Percentiles rank a stretch among this genome's conserved stretches.
phyloP scores from a whole-genome alignment of 1,139 yeast species.

The Meyerozyma carpophila region DNA sequence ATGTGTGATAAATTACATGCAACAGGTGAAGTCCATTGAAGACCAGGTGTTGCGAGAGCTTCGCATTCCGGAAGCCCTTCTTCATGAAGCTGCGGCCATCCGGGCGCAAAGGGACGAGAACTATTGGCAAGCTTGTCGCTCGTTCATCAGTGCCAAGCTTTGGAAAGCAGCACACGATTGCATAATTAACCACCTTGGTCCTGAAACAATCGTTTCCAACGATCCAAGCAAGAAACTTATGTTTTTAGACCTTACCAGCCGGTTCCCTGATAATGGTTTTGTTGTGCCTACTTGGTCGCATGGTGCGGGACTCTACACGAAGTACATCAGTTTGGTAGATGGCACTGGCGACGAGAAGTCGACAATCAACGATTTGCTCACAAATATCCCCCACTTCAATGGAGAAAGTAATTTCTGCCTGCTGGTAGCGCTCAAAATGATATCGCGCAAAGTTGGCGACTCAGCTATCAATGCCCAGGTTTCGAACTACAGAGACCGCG shows the following conservation, averaged over 20 bases:
- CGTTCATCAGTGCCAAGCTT: constrained; percentile 56
- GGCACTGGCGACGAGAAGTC: constrained; percentile 9
- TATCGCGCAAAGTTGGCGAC: constrained; percentile 44
- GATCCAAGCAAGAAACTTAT: constrained; percentile 24
- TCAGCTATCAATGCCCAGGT: constrained; percentile 23
- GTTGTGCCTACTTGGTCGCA: constrained; percentile 51
- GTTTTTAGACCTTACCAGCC: constrained; percentile 37
- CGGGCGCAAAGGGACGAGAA: constrained; percentile 38
- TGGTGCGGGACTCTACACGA: constrained; percentile 55
- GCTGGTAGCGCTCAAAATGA: constrained; percentile 47
- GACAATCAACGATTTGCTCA: constrained; percentile 23
- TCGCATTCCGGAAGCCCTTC: constrained; percentile 40
- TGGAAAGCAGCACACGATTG: constrained; percentile 63
- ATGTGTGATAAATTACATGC: constrained; percentile 42
- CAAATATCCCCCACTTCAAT: constrained; percentile 38
- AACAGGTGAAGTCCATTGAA: constrained; percentile 15
- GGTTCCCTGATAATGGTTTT: constrained; percentile 42
- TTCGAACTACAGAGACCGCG: constrained; percentile 17
- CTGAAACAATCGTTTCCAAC: constrained; percentile 51
- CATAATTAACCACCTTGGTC: constrained; percentile 59
- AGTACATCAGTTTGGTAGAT: constrained; percentile 32
- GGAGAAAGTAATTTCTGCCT: constrained; percentile 22
- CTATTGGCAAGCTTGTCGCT: constrained; percentile 54
- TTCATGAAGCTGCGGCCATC: constrained; percentile 51
- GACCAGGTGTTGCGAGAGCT: constrained; percentile 29